Base-by-base conservation (phyloP, 345 rosid species). In the Orychophragmus violaceus region DNA sequence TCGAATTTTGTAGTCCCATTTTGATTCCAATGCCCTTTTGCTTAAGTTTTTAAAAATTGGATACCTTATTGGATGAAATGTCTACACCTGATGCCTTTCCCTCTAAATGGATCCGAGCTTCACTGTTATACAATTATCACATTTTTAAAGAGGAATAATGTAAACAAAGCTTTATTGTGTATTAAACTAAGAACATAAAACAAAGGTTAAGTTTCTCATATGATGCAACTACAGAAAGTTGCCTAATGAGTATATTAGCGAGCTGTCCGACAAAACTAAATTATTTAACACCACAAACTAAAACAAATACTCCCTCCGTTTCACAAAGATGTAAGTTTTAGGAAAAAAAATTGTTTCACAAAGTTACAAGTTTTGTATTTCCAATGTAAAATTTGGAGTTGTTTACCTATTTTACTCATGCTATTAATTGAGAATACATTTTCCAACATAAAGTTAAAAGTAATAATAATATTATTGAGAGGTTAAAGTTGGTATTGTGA, bases 41-140 rank as follows among this genome's bases (percentile, higher is more conserved):
- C 50, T 48, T 19, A 36, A 37, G 22, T 10, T 50, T 36, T 39
- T 30, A 25, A 42, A 63, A 59, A n/a, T 51, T 17, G 41, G 62
- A 41, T 73, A 73, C 77, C 77, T 73, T 66, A 52, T 59, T 73
- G 41, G 68, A 73, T 66, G 72, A 59, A 30, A 59, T 66, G 72
- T 59, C 62, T 44, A 66, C 19, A 64, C 32, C 42, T 73, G 77
- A 58, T 72, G 76, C 72, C 42, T 66, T 66, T 73, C 39, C 54
- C 67, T 66, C 59, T 30, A 59, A 50, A 23, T 59, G 56, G 42
- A 66, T 59, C 57, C 62, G 68, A 66, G 67, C 55, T 66, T 73
- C 77, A 39, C 77, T 73, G 77, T 73, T 64, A 49, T 49, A 28
- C 54, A 72, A 7, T 22, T 30, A 44, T 27, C 10, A 56, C 51